Base-by-base conservation (phyloP, 345 rosid species). In the Hevea brasiliensis region DNA sequence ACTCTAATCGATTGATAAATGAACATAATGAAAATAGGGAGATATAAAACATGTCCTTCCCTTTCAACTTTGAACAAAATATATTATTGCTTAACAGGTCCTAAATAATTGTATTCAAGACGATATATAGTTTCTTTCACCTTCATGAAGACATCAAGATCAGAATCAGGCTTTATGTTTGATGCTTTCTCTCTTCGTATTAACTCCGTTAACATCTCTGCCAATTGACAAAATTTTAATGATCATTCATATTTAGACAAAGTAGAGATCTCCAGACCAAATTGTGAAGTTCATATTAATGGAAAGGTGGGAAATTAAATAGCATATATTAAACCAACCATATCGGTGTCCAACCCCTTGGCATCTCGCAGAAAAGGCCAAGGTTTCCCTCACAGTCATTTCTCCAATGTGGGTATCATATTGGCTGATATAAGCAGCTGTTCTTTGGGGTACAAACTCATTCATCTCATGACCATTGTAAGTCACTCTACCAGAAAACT, bases 121-220 rank as follows among this genome's bases (percentile, higher is more conserved):
- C 48, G 42, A 27, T 32, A 51, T 15, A 32, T 32, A 32, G 37
- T 17, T 42, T 53, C 1, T 50, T 73, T 77, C 54, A 93, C 98
- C 77, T 90, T 88, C 95, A 88, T 87, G 84, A 75, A 90, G 60
- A 92, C 76, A 73, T 89, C 97, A 74, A 92, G 37, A 74, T 92
- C 92, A 24, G 88, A 85, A 82, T 92, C 93, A 18, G 95, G 97
- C 74, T 81, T 86, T 59, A 92, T 88, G 66, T 87, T 82, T 62
- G 93, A 91, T 40, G 78, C 87, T 62, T 85, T 92, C 73, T 92
- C 97, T 82, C 97, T 90, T 80, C 95, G 83, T 8, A 81, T 72
- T 60, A 92, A 83, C 82, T 92, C 97, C 0, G 81, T 65, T 63
- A 92, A 72, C 88, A 88, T 74, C 41, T 90, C 97, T 92, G 77